Evolutionary conservation across 192 early-diverging fungal species (phyloP).

Genomic region (Entomortierella beljakovae): DNA sequence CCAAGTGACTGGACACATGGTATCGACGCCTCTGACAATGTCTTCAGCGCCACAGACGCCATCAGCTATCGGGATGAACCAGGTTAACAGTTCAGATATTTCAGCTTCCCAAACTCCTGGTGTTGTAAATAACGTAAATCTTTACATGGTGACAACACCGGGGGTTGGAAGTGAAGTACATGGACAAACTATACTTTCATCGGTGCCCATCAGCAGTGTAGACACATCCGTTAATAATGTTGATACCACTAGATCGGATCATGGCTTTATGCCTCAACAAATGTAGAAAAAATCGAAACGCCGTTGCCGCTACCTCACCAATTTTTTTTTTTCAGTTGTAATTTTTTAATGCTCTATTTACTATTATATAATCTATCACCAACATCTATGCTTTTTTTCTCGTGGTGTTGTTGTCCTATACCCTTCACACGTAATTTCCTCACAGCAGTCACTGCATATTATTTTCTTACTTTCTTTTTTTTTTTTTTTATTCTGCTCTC

Average conservation of each 20-base stretch:
- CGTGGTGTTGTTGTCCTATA: not conserved
- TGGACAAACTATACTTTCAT: not conserved
- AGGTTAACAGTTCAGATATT: not conserved
- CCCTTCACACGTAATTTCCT: not conserved
- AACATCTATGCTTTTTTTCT: not conserved
- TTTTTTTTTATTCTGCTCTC: no score
- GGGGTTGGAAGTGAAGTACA: not conserved
- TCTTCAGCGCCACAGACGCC: not conserved
- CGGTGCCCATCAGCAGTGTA: slow-evolving; percentile 8
- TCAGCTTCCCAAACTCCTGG: not conserved
- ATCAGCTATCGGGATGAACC: slow-evolving; percentile 11
- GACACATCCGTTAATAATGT: not conserved
- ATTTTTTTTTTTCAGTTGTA: not conserved
- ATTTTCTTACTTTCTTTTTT: slow-evolving; percentile 1
- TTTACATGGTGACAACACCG: slow-evolving; percentile 8
- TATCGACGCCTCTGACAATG: slow-evolving; percentile 12
- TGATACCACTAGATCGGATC: not conserved
- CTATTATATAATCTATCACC: not conserved
- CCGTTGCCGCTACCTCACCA: not conserved
- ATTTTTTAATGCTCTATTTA: not conserved
- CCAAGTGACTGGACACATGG: not conserved
- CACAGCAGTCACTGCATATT: not conserved
- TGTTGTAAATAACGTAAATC: slow-evolving; percentile 1
- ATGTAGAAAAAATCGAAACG: not conserved
- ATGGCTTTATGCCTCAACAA: slow-evolving; percentile 2